phyloP scores from a whole-genome alignment of 805 yeast genomes.

The Yamadazyma sp. region DNA sequence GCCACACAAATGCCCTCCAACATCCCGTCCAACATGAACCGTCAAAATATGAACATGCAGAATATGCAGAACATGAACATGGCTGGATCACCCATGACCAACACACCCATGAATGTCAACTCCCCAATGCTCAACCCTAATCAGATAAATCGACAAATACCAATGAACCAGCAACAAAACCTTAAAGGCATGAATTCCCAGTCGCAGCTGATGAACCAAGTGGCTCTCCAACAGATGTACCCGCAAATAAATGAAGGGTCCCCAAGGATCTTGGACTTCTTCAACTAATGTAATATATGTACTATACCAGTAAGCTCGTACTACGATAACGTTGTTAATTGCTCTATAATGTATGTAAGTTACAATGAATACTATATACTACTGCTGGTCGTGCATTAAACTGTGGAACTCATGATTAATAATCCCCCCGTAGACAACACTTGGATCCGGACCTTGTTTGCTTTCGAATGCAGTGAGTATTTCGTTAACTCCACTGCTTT shows the following conservation, averaged over 20 bases:
- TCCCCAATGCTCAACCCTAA: neutral
- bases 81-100: no score
- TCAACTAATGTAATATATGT: slow-evolving; percentile 17
- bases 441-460: slow-evolving; percentile 1
- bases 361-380: slow-evolving; percentile 2
- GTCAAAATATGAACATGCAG: no score
- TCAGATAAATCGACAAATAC: neutral
- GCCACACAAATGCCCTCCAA: no score
- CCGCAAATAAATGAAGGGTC: slow-evolving; percentile 24
- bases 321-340: no score
- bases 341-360: slow-evolving; percentile 7
- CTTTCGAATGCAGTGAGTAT: slow-evolving; percentile 8
- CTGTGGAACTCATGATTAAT: slow-evolving; percentile 39
- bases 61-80: no score
- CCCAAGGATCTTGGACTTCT: slow-evolving; percentile 28
- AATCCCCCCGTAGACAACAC: slow-evolving; percentile 37
- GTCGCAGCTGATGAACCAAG: slow-evolving; percentile 10
- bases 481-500: slow-evolving; percentile 5
- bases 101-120: no score
- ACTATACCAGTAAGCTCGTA: no score
- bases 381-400: slow-evolving; percentile 18
- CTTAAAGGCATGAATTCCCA: neutral
- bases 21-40: no score
- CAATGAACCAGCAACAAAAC: slow-evolving; percentile 3
- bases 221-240: slow-evolving; percentile 42